A percentile compares a stretch with the other conserved stretches of the same genome.
Conservation (phyloP, 164 flowering plant genomes). For the Umbilicus rupestris region DNA sequence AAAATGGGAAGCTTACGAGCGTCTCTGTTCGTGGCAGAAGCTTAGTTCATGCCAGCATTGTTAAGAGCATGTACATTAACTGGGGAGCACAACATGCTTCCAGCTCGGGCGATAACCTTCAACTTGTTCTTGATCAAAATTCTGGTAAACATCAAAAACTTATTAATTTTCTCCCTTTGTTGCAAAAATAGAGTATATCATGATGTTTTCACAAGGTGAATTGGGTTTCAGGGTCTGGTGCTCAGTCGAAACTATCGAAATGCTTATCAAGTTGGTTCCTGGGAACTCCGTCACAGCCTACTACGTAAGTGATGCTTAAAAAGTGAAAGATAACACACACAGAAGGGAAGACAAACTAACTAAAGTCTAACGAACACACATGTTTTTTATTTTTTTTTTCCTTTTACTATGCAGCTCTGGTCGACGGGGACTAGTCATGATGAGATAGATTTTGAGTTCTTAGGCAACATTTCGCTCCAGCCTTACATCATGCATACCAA, state of each 20-base stretch:
- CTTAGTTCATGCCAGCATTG: background rate
- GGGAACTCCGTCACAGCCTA: background rate
- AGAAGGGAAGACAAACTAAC: too few relatives aligned
- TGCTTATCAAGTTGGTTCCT: constrained; percentile 8
- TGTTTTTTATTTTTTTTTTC: background rate
- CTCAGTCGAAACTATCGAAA: constrained; percentile 5
- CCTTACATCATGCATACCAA: constrained; percentile 77
- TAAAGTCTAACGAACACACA: too few relatives aligned
- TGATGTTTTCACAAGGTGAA: background rate
- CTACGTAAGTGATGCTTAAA: constrained; percentile 2
- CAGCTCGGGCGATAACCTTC: background rate
- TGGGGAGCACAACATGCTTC: constrained; percentile 3
- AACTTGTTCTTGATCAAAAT: background rate
- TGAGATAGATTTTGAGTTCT: constrained; percentile 80
- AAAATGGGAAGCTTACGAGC: background rate
- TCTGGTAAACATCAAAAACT: background rate
- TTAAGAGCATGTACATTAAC: background rate
- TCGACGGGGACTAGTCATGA: constrained; percentile 50
- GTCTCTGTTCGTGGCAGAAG: background rate
- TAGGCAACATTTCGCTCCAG: constrained; percentile 64
- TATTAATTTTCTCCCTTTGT: background rate
- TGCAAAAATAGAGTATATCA: background rate
- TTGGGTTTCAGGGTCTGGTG: constrained; percentile 6
- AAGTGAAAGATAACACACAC: too few relatives aligned
- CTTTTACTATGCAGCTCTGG: constrained; percentile 31